Base-by-base conservation (phyloP, 2,329 filamentous ascomycete genomes). In the Epichloe baconii region DNA sequence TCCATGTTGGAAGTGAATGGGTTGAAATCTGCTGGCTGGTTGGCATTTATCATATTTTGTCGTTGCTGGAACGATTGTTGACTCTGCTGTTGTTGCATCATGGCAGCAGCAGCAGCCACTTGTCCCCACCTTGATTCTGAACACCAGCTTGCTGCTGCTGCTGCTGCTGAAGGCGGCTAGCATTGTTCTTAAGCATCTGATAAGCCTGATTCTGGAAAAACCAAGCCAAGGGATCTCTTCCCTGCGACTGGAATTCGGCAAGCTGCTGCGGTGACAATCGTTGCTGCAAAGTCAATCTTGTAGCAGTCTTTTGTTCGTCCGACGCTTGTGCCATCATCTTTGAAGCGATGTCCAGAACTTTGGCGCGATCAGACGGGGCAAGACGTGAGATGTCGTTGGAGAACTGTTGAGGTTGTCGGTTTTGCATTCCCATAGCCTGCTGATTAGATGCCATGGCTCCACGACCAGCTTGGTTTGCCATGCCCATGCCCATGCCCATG, bases 1-100 rank as follows among this genome's bases (percentile, higher is more conserved):
- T 79, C 74, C 60, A 79, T 70, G 54, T 71, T 78, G 11, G 68
- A 60, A 5, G 60, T 66, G 52, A 75, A 77, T 5, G 72, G 68
- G 1, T 70, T 64, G 48, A 73, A 70, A 44, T 78, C 72, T n/a
- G 58, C 60, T 4, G 55, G 53, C 47, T 64, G 65, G 0, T 54
- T 59, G 6, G 56, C 59, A 47, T 62, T 65, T 58, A 65, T 64
- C 61, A 63, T 66, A 53, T 57, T 60, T 34, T 64, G 63, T 23
- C 66, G 64, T 36, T 67, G 63, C 26, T 66, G 69, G 12, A 66
- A 55, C 17, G 63, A 62, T 48, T 70, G 68, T 53, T 70, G 71
- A 48, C 66, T 69, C 23, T 64, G 65, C 47, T 69, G 70, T 53
- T 70, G 70, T 52, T 71, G 70, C 63, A 71, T 71, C 64, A 73